phyloP scores from a whole-genome alignment of 805 yeast species.

The Cyberlindnera xylosilytica region DNA sequence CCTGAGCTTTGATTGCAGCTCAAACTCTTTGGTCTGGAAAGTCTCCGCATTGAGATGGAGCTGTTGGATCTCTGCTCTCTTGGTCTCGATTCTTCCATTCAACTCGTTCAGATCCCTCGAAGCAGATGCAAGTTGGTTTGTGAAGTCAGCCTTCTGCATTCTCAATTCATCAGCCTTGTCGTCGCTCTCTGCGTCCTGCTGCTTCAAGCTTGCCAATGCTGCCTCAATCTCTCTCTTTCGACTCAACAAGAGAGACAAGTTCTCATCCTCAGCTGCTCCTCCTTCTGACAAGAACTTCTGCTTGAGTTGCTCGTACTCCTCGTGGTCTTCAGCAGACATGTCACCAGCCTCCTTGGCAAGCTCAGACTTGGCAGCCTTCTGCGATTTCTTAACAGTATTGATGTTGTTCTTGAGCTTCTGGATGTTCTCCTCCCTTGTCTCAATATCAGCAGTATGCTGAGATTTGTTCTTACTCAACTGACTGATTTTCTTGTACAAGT shows the following conservation, averaged over 20 bases:
- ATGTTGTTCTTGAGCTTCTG: constrained; percentile 45
- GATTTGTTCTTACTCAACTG: constrained; percentile 45
- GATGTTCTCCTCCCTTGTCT: constrained; percentile 45
- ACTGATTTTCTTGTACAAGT: constrained; percentile 43
- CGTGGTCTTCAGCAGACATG: constrained; percentile 48
- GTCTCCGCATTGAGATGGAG: constrained; percentile 38
- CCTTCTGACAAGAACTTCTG: constrained; percentile 55
- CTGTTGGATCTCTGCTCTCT: constrained; percentile 39
- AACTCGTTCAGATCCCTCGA: constrained; percentile 28
- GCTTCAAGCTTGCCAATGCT: constrained; percentile 36
- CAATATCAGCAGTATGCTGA: constrained; percentile 49
- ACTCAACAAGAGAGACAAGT: constrained; percentile 37
- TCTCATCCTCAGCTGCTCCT: constrained; percentile 52
- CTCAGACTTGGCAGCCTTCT: constrained; percentile 36
- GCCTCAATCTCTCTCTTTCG: constrained; percentile 42
- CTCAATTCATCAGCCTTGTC: constrained; percentile 35
- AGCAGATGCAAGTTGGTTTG: constrained; percentile 20
- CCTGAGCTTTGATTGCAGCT: constrained; percentile 60
- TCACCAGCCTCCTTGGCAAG: constrained; percentile 30
- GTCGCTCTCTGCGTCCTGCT: constrained; percentile 34
- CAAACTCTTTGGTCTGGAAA: constrained; percentile 46
- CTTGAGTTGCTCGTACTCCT: constrained; percentile 57
- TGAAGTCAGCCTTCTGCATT: constrained; percentile 30
- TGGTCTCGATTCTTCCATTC: constrained; percentile 35
- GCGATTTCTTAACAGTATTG: constrained; percentile 39